Conservation (phyloP, 345 rosid species). For the Melaleuca alternifolia region DNA sequence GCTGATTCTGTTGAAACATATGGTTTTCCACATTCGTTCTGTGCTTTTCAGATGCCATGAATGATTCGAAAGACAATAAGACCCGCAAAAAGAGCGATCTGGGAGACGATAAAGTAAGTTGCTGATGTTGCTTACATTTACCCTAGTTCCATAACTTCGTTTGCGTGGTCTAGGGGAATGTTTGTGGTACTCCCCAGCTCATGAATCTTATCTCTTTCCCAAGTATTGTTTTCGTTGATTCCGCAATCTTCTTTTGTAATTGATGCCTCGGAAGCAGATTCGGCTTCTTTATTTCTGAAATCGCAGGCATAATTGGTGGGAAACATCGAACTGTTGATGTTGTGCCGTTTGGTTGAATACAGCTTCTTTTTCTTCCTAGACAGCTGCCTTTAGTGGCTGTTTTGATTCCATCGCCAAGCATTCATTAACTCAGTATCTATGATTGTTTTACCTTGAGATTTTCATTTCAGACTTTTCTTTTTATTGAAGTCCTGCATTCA, state of each 20-base stretch:
- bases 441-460: neutral
- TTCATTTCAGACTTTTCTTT: neutral
- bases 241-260: neutral
- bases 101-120: neutral
- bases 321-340: neutral
- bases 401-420: neutral
- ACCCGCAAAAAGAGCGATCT: neutral
- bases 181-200: neutral
- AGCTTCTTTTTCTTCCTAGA: neutral
- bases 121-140: neutral
- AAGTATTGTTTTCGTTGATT: too few relatives aligned
- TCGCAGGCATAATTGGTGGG: neutral
- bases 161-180: neutral
- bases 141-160: neutral
- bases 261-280: neutral
- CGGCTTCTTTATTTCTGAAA: neutral
- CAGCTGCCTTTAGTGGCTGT: neutral
- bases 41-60: slow-evolving; percentile 9
- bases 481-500: neutral
- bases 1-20: neutral
- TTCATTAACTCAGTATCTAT: neutral
- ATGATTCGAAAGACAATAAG: slow-evolving; percentile 2
- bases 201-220: neutral
- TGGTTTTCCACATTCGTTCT: neutral
- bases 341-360: neutral